Percentiles rank a stretch among this genome's conserved stretches.
Evolutionary conservation across 805 yeast genomes (phyloP).

Genomic region (Ogataea chonburiensis): DNA sequence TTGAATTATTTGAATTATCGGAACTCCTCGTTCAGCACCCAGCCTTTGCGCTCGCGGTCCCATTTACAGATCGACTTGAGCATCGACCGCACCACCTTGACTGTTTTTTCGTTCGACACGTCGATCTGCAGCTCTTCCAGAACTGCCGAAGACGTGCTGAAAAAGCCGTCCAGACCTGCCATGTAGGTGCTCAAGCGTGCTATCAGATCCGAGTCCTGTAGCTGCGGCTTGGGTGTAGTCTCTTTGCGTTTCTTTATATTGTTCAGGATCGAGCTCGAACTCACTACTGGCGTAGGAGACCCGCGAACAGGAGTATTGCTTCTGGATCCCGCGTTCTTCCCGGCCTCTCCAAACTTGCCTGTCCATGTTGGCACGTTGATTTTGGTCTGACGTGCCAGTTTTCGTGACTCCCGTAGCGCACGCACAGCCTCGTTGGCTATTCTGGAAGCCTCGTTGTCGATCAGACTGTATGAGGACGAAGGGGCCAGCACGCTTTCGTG

Average conservation of each 20-base stretch:
- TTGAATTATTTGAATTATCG: no score
- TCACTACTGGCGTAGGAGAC: conserved; percentile 18
- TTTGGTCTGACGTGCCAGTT: conserved; percentile 41
- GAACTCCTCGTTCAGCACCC: conserved; percentile 64
- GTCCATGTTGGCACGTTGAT: conserved; percentile 96
- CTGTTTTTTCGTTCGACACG: conserved; percentile 50
- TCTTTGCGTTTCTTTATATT: conserved; percentile 45
- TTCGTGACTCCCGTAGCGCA: conserved; percentile 61
- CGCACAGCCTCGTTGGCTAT: conserved; percentile 62
- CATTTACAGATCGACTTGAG: conserved; percentile 66
- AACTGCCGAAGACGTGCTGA: conserved; percentile 33
- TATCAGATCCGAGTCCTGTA: conserved; percentile 21
- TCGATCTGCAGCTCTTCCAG: conserved; percentile 30
- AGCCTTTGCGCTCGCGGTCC: conserved; percentile 56
- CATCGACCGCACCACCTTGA: conserved; percentile 64
- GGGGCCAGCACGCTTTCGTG: conserved; percentile 71
- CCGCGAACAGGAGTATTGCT: conserved; percentile 2
- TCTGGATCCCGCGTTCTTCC: conserved; percentile 44
- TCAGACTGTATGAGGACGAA: conserved; percentile 48
- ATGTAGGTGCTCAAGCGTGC: conserved; percentile 28
- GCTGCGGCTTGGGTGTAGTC: conserved; percentile 7
- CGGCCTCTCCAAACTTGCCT: conserved; percentile 86
- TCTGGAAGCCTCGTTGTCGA: conserved; percentile 62
- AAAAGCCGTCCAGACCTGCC: conserved; percentile 29
- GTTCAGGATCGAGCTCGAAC: conserved; percentile 52